phyloP scores from a whole-genome alignment of 768 basidiomycete species.

The Russula emetica region DNA sequence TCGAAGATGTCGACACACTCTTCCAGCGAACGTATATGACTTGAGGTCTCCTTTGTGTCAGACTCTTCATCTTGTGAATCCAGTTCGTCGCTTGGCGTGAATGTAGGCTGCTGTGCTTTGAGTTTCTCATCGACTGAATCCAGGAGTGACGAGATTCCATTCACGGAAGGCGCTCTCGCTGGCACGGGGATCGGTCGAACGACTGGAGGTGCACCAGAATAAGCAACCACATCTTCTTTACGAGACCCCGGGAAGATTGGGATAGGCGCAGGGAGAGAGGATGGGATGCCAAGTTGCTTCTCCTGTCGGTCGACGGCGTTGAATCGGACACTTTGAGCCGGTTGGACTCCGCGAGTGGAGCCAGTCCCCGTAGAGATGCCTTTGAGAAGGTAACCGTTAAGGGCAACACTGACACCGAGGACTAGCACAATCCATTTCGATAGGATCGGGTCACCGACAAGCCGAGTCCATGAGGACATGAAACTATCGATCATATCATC shows the following conservation, averaged over 20 bases:
- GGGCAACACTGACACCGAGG: slow-evolving; percentile 76
- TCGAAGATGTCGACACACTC: slow-evolving; percentile 81
- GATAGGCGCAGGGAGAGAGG: slow-evolving; percentile 14
- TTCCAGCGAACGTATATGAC: slow-evolving; percentile 51
- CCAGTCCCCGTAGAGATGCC: slow-evolving; percentile 60
- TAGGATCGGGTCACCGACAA: slow-evolving; percentile 91
- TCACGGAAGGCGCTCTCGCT: slow-evolving; percentile 25
- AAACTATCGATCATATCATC: slow-evolving; percentile 71
- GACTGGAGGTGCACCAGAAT: slow-evolving; percentile 22
- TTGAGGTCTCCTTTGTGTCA: slow-evolving; percentile 20
- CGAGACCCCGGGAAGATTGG: slow-evolving; percentile 1
- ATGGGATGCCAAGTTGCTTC: slow-evolving; percentile 3
- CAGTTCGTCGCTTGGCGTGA: slow-evolving; percentile 28
- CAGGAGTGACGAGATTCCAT: slow-evolving; percentile 44
- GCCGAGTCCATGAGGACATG: slow-evolving; percentile 83
- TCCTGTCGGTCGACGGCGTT: slow-evolving; percentile 21
- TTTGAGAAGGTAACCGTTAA: slow-evolving; percentile 93
- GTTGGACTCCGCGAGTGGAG: slow-evolving; percentile 30
- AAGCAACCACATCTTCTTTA: neutral
- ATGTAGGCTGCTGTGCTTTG: slow-evolving; percentile 36
- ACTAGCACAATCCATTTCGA: slow-evolving; percentile 93
- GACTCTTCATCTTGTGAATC: slow-evolving; percentile 29
- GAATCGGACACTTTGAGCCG: slow-evolving; percentile 29
- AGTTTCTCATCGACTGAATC: slow-evolving; percentile 55
- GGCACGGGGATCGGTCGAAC: slow-evolving; percentile 30